Base-by-base conservation (phyloP, 345 rosid species). In the Lagerstroemia speciosa region DNA sequence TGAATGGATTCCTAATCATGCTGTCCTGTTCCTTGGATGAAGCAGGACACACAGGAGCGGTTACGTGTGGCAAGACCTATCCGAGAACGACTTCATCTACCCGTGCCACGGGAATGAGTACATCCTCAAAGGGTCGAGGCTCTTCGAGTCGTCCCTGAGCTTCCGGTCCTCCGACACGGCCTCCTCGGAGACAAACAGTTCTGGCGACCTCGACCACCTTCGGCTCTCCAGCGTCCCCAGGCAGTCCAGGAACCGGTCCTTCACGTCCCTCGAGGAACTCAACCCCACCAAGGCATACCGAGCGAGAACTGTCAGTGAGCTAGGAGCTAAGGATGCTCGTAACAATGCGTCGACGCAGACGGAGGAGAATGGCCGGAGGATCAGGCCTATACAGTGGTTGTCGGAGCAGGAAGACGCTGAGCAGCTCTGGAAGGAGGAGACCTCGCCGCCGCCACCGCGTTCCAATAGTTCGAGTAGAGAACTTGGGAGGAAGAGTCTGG, bases 11-110 rank as follows among this genome's bases (percentile, higher is more conserved):
- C 46, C 14, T 41, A 41, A 36, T 36, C 38, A 36, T 36, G 38
- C 8, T 9, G 38, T 9, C 8, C 38, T 9, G 8, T 36, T 36
- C 38, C 14, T 3, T 41, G 7, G 15, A 8, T 41, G 3, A 14
- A 41, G 2, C 46, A 86, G 90, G 86, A 81, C 79, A 73, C 83
- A 79, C 83, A 84, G 74, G 71, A 86, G 77, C 57, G 89, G 88
- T 38, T 88, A 74, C 73, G 89, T 88, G 60, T 88, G 94, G 91
- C 89, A 86, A 72, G 94, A 88, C 68, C 76, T 88, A 32, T 55
- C 85, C 0, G 87, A 83, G 73, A 74, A 79, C 45, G 89, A 88
- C 68, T 71, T 79, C 58, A 83, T 88, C 31, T 65, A 78, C 75
- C 89, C 94, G 19, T 78, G 79, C 26, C 81, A 83, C 68, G 89